Conservation (phyloP, 345 rosid species). For the Salix dunnii region DNA sequence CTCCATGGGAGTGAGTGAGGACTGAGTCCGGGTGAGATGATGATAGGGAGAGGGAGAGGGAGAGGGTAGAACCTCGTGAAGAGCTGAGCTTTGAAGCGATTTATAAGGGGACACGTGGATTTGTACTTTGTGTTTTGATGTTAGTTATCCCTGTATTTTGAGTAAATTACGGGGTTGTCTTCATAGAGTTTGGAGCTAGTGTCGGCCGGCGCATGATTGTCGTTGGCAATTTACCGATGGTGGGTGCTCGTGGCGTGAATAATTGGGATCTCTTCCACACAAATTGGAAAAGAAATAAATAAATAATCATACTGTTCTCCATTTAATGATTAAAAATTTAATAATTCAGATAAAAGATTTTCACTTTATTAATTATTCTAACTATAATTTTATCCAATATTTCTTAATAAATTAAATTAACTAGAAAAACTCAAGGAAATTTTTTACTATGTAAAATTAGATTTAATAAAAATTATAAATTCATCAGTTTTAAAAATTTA, state of each 20-base stretch:
- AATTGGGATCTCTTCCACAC: too few relatives aligned
- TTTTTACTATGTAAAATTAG: too few relatives aligned
- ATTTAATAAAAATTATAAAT: too few relatives aligned
- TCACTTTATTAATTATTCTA: too few relatives aligned
- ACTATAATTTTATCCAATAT: too few relatives aligned
- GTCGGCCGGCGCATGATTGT: neutral
- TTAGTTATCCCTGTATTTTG: neutral
- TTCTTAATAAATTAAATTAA: too few relatives aligned
- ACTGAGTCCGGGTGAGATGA: neutral
- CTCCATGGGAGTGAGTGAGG: neutral
- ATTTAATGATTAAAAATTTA: too few relatives aligned
- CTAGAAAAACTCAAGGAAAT: too few relatives aligned
- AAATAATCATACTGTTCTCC: neutral
- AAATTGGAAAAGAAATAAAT: neutral
- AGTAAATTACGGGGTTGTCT: too few relatives aligned
- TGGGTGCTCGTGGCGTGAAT: neutral
- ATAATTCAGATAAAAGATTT: too few relatives aligned
- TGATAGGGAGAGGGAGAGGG: neutral
- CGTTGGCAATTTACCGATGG: neutral
- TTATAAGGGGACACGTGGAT: conserved; percentile 23
- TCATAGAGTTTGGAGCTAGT: neutral
- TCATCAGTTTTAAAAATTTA: too few relatives aligned
- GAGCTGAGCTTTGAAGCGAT: conserved; percentile 12
- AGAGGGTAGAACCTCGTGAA: conserved; percentile 18
- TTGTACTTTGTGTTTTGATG: neutral